These are phyloP conservation scores for Stagonosporopsis cucurbitacearum DNA, from an alignment of 2,329 filamentous ascomycete species.

Conservation along the genomic window DNA sequence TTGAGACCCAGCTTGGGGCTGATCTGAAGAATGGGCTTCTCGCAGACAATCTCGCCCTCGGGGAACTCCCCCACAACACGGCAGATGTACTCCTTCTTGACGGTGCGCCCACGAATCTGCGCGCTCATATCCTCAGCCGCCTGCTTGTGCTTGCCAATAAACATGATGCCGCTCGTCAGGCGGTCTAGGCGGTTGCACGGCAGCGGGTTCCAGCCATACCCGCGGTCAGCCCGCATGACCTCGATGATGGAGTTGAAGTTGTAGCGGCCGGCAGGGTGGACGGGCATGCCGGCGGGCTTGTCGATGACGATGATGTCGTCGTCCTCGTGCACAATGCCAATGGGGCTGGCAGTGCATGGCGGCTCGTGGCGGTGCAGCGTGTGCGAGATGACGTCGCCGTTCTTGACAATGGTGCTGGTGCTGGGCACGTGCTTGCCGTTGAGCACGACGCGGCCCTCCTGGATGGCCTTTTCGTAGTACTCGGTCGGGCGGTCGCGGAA, in stretches of 20 bases:
- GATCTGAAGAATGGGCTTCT: conserved; percentile 91
- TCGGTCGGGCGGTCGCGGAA: conserved; percentile 85
- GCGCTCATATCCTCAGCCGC: conserved; percentile 78
- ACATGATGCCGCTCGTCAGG: conserved; percentile 96
- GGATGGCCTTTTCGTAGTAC: conserved; percentile 85
- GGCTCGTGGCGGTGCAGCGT: conserved; percentile 96
- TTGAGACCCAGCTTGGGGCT: conserved; percentile 95
- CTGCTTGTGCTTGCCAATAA: conserved; percentile 84
- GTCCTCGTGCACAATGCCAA: conserved; percentile 88
- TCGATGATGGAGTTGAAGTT: conserved; percentile 94
- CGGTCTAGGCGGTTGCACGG: conserved; percentile 94
- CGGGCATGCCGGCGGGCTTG: conserved; percentile 92
- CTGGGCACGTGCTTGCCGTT: conserved; percentile 74
- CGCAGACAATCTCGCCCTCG: conserved; percentile 87
- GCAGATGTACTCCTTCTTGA: conserved; percentile 95
- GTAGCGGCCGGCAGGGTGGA: conserved; percentile 94
- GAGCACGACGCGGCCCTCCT: conserved; percentile 77
- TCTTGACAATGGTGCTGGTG: conserved; percentile 75
- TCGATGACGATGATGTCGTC: conserved; percentile 95
- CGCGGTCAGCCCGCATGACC: conserved; percentile 82
- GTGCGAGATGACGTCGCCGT: conserved; percentile 91
- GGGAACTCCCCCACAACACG: conserved; percentile 91
- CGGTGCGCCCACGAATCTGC: conserved; percentile 79
- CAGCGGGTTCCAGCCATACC: conserved; percentile 64
- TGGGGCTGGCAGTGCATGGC: conserved; percentile 80